Evolutionary conservation across 495 filamentous ascomycete genomes (phyloP), one percentile per base, ranked within the genome.

Genomic region (Annulohypoxylon stygium): DNA sequence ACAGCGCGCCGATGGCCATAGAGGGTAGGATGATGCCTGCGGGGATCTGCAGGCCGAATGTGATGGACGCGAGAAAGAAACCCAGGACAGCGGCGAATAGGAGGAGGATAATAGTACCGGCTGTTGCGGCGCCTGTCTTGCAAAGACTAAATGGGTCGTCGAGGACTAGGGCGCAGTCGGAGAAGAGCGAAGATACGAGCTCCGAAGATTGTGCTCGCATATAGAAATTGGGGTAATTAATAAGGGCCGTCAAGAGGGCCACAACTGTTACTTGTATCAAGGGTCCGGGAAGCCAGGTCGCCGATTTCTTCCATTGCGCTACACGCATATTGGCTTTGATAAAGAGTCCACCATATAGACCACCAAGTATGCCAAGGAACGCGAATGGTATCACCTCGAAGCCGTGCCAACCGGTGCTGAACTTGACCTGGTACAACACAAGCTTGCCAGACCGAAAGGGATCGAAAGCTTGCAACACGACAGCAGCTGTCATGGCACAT

Each of bases 381-480:
- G 90, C 88, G 77, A 96, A 99, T 0, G 95, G 96, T 30, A 97
- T 85, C 47, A 97, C 88, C 79, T 99, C 96, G 73, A 98, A 98
- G 55, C 89, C 93, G 80, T 98, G 96, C 96, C 96, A 99, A 54
- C 91, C 90, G 26, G 88, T 89, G 61, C 91, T 93, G 81, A 98
- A 98, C 8, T 92, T 97, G 72, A 98, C 95, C 80, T 99, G 95
- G 81, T 98, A 99, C 16, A 98, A 83, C 58, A 98, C 96, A 61
- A 99, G 90, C 76, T 98, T 98, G 18, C 97, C 96, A 3, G 95
- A 97, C 45, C 96, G 88, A 79, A 98, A 98, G 11, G 96, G 96
- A 77, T 99, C 95, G 63, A 97, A 87, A 33, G 93, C 93, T 79
- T 99, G 95, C 30, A 99, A 81, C 14, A 93, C 93, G 8, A 98